Percentiles rank a stretch among this genome's conserved stretches.
These are phyloP conservation scores for Kingdonia uniflora DNA, from an alignment of 164 flowering plant genomes.

Conservation along the genomic window DNA sequence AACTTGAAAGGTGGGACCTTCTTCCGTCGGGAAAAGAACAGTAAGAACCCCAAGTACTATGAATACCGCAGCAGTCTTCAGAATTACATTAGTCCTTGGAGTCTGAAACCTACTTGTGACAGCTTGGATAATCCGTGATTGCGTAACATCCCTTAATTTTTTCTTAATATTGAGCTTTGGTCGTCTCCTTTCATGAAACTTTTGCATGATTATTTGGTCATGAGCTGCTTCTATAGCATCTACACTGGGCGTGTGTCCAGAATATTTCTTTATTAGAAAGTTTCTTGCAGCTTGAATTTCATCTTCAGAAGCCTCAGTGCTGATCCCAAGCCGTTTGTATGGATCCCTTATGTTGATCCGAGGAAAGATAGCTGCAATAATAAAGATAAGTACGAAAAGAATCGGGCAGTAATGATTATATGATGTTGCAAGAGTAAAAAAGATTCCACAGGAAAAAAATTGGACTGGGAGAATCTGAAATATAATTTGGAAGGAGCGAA, in stretches of 20 bases:
- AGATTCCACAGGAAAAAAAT: too few species aligned
- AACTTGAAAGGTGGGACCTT: slow-evolving; percentile 95
- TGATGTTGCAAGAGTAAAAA: not conserved
- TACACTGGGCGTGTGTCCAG: slow-evolving; percentile 68
- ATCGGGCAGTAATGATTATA: not conserved
- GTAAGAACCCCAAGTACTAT: slow-evolving; percentile 72
- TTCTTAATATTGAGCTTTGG: slow-evolving; percentile 81
- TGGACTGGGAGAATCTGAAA: too few species aligned
- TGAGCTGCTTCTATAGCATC: slow-evolving; percentile 88
- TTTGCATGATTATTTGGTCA: slow-evolving; percentile 94
- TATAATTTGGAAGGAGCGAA: too few species aligned
- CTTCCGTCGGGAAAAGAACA: slow-evolving; percentile 16
- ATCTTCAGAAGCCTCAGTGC: slow-evolving; percentile 84
- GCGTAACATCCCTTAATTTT: slow-evolving; percentile 66
- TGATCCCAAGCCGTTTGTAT: slow-evolving; percentile 90
- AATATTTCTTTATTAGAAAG: slow-evolving; percentile 68
- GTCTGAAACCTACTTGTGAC: slow-evolving; percentile 63
- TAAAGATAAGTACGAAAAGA: slow-evolving; percentile 6
- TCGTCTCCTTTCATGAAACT: slow-evolving; percentile 72
- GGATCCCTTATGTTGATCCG: slow-evolving; percentile 77
- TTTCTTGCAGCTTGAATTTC: slow-evolving; percentile 95
- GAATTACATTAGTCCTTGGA: slow-evolving; percentile 55
- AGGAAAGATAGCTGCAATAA: slow-evolving; percentile 57
- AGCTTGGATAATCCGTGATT: slow-evolving; percentile 54
- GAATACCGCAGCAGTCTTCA: slow-evolving; percentile 58